These are phyloP conservation scores for Rhodosporidiobolus odoratus DNA, from an alignment of 768 basidiomycete species.

Conservation along the genomic window DNA sequence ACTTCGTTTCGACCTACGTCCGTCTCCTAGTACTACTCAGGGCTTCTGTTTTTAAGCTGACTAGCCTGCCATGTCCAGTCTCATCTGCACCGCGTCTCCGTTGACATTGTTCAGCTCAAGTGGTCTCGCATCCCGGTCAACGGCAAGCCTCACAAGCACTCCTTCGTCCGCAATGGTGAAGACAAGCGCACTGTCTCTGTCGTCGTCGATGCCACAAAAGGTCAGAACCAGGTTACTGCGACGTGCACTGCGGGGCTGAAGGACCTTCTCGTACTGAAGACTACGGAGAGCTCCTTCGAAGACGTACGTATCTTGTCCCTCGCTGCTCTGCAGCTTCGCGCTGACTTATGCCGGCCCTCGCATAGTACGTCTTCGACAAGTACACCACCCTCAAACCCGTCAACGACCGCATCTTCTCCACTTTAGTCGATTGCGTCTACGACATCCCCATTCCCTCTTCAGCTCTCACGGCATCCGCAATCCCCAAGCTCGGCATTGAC, in stretches of 20 bases:
- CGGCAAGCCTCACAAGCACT: constrained; percentile 61
- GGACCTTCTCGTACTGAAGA: constrained; percentile 64
- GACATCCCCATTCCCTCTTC: constrained; percentile 44
- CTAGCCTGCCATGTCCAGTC: not conserved
- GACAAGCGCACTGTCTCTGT: constrained; percentile 64
- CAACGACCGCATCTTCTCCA: constrained; percentile 82
- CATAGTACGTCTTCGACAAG: constrained; percentile 27
- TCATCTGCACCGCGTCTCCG: constrained; percentile 28
- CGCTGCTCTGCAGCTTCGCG: constrained; percentile 51
- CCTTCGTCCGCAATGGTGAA: constrained; percentile 82
- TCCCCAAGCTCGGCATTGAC: constrained; percentile 52
- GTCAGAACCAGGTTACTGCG: constrained; percentile 61
- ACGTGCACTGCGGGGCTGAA: constrained; percentile 51
- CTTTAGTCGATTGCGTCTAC: constrained; percentile 63
- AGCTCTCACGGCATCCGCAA: constrained; percentile 51
- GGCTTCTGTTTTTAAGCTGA: not conserved
- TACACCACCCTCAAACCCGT: constrained; percentile 79
- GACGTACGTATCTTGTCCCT: constrained; percentile 40
- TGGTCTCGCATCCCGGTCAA: constrained; percentile 61
- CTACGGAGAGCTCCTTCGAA: constrained; percentile 77
- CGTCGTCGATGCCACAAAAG: constrained; percentile 56
- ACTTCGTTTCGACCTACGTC: constrained; percentile 69
- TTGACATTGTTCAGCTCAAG: constrained; percentile 52
- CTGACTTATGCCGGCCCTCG: not conserved
- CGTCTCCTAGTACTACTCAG: too few relatives aligned